Evolutionary conservation across 2,329 filamentous ascomycete genomes (phyloP).

Genomic region (Phialocephala subalpina): DNA sequence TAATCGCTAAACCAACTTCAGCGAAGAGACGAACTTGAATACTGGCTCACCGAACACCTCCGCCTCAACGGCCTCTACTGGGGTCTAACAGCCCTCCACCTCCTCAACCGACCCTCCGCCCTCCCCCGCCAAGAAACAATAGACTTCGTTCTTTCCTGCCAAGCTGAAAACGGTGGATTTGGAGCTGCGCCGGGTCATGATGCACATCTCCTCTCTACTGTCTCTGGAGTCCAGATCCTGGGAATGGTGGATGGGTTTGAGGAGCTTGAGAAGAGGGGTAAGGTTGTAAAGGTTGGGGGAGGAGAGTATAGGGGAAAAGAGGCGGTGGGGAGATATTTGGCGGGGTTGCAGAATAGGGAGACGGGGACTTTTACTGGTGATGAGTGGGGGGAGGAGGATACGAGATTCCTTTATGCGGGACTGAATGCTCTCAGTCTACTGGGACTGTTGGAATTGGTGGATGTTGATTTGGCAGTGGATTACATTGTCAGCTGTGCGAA

Average conservation of each 20-base stretch:
- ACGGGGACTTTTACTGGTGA: conserved; percentile 93
- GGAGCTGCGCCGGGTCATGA: conserved; percentile 94
- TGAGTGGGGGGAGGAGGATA: conserved; percentile 96
- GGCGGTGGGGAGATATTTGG: conserved; percentile 84
- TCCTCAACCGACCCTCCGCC: conserved; percentile 82
- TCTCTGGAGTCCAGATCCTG: conserved; percentile 93
- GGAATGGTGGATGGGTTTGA: conserved; percentile 85
- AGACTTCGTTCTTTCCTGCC: conserved; percentile 94
- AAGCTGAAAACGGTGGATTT: conserved; percentile 89
- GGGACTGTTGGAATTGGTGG: conserved; percentile 73
- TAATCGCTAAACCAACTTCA: conserved; percentile 42
- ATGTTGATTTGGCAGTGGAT: conserved; percentile 81
- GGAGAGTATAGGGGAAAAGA: conserved; percentile 60
- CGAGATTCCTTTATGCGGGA: conserved; percentile 90
- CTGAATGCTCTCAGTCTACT: conserved; percentile 90
- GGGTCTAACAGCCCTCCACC: conserved; percentile 88
- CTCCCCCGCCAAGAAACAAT: conserved; percentile 84
- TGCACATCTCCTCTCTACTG: conserved; percentile 94
- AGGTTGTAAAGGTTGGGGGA: conserved; percentile 35
- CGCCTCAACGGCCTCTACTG: conserved; percentile 96
- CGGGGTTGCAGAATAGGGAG: conserved; percentile 78
- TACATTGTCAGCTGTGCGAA: conserved; percentile 87
- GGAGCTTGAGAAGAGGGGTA: conserved; percentile 71
- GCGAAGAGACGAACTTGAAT: conserved; percentile 94
- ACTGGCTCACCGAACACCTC: conserved; percentile 97